phyloP scores from a whole-genome alignment of 805 yeast genomes.

The Candida nonsorbophila region DNA sequence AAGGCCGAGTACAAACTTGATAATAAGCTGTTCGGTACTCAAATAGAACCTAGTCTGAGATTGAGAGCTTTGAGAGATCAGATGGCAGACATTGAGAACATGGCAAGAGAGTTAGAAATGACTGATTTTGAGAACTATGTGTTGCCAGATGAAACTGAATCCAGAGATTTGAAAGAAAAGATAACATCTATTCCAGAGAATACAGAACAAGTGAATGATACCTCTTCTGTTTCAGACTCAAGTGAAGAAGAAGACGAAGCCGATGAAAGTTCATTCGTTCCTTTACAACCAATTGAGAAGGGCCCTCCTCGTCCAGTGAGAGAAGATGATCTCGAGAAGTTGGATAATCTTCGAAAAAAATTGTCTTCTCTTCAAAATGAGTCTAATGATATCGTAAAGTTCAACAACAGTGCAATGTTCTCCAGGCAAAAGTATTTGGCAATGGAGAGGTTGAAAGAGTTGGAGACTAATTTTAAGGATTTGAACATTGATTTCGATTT shows the following conservation, averaged over 20 bases:
- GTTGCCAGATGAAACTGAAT: conserved; percentile 4
- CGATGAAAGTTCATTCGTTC: conserved; percentile 12
- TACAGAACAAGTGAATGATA: background rate
- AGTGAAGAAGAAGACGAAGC: conserved; percentile 2
- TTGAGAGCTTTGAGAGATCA: conserved; percentile 69
- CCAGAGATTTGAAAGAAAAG: conserved; percentile 1
- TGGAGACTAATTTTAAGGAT: conserved; percentile 63
- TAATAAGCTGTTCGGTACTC: conserved; percentile 42
- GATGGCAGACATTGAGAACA: conserved; percentile 79
- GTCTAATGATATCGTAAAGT: conserved; percentile 71
- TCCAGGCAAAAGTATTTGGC: conserved; percentile 60
- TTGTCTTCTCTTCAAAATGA: conserved; percentile 63
- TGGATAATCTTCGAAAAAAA: conserved; percentile 51
- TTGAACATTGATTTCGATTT: conserved; percentile 51
- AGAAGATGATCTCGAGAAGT: conserved; percentile 50
- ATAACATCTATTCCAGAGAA: too few relatives aligned
- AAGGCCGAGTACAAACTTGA: conserved; percentile 44
- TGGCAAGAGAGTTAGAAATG: conserved; percentile 83
- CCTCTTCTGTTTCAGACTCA: background rate
- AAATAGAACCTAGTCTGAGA: conserved; percentile 72
- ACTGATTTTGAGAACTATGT: conserved; percentile 60
- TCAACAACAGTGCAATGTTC: conserved; percentile 55
- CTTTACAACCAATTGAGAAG: conserved; percentile 13
- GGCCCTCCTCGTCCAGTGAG: conserved; percentile 37
- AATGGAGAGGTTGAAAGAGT: conserved; percentile 62